Evolutionary conservation across 2,329 filamentous ascomycete species (phyloP).

Genomic region (Sclerotinia trifoliorum): DNA sequence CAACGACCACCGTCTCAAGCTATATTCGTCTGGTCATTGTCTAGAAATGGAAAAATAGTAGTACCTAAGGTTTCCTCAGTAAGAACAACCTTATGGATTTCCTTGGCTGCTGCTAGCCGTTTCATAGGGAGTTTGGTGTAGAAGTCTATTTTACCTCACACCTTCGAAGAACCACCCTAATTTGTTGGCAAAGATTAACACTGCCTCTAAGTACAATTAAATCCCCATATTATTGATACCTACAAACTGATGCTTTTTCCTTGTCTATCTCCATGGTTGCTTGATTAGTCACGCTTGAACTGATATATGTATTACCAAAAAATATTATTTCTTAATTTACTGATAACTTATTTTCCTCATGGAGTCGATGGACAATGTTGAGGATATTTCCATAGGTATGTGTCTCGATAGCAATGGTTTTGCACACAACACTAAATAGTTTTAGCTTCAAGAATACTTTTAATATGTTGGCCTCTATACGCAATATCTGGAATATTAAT

Average conservation of each 20-base stretch:
- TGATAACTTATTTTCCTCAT: not conserved
- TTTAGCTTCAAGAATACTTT: not conserved
- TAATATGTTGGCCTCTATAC: constrained; percentile 20
- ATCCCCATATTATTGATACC: not conserved
- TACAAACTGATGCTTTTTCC: not conserved
- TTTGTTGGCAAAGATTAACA: not conserved
- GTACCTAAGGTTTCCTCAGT: not conserved
- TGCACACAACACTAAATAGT: not conserved
- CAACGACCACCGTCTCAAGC: constrained; percentile 8
- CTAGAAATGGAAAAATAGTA: not conserved
- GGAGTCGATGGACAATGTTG: not conserved
- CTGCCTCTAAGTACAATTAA: not conserved
- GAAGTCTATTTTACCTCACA: not conserved
- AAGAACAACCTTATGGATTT: not conserved
- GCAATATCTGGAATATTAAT: constrained; percentile 14
- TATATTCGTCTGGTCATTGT: not conserved
- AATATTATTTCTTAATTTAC: not conserved
- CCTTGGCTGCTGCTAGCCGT: not conserved
- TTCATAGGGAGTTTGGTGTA: constrained; percentile 3
- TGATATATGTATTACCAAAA: not conserved
- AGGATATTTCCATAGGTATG: constrained; percentile 16
- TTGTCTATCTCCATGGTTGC: not conserved
- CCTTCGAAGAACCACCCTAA: not conserved
- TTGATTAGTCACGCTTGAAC: not conserved
- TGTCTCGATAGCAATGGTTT: not conserved